Evolutionary conservation across 2,329 filamentous ascomycete species (phyloP).

Genomic region (Metarhizium brunneum): DNA sequence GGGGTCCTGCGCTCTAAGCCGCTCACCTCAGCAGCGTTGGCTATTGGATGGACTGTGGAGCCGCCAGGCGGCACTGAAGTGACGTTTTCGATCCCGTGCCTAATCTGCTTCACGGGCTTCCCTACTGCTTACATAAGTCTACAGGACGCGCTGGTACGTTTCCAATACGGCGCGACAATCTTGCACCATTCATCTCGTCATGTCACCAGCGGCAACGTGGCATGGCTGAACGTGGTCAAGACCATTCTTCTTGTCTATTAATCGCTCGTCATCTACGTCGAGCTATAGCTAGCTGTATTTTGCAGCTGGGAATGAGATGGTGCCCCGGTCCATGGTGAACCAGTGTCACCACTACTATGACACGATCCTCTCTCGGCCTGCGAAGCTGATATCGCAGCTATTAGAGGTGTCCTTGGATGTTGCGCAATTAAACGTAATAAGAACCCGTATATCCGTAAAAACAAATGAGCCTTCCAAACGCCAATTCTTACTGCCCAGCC

Average conservation of each 20-base stretch:
- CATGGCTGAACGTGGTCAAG: too few relatives aligned
- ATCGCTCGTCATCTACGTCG: neutral
- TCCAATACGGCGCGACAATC: neutral
- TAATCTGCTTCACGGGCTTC: neutral
- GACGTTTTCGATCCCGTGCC: constrained; percentile 14
- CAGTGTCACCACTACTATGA: neutral
- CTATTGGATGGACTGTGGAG: constrained; percentile 2
- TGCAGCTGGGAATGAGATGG: neutral
- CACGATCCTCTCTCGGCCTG: neutral
- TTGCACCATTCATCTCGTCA: neutral
- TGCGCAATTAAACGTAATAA: neutral
- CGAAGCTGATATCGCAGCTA: neutral
- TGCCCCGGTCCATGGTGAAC: neutral
- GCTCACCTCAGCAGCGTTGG: neutral
- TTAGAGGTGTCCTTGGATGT: neutral
- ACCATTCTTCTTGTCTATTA: neutral
- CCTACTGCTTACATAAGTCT: neutral
- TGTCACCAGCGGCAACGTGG: too few relatives aligned
- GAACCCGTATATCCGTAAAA: neutral
- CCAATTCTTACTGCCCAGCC: neutral
- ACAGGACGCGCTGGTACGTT: too few relatives aligned
- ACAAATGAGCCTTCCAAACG: constrained; percentile 5
- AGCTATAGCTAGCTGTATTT: neutral
- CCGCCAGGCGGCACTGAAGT: constrained; percentile 9
- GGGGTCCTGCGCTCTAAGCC: too few relatives aligned